Base-by-base conservation (phyloP, 148 eudicot species). In the Dianthus caryophyllus region DNA sequence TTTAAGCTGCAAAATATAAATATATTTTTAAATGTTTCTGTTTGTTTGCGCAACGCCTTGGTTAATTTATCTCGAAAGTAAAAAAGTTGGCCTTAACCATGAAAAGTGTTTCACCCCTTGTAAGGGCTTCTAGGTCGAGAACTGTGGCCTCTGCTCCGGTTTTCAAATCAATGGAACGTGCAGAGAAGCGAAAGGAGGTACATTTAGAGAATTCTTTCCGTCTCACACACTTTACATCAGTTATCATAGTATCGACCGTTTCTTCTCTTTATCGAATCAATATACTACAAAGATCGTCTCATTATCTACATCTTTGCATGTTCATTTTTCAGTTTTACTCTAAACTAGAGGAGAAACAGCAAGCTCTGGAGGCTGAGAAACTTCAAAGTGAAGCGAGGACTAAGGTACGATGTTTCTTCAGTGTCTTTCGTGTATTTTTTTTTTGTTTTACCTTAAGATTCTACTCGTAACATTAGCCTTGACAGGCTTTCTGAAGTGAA, bases 161-260 rank as follows among this genome's bases (percentile, higher is more conserved):
- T 4, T 91, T 91, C 72, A 87, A 75, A 75, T 83, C 84, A 77
- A 73, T 68, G 27, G 88, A 84, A 64, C 97, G 97, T 68, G 93
- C 93, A 57, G 90, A 87, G 84, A 88, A 82, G 80, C 84, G 97
- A 41, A 92, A 78, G 67, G 89, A 92, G 97, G 97, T 92, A 76
- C 67, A 53, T 67, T 39, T 26, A 27, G 49, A 17, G 48, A 43
- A 18, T 48, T 48, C 66, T 65, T 51, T 43, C 39, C 75, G 21
- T 47, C 4, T 46, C 25, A 21, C 29, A 57, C 47, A 56, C 29
- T 21, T 63, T 29, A 38, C 21, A 36, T 58, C 2, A n/a, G 17
- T n/a, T 44, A 48, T 25, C 48, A 55, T 5, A 43, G 29, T 60
- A 20, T 27, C 20, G 18, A 50, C 22, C 50, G 22, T 2, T 61